A percentile compares a stretch with the other conserved stretches of the same genome.
These are phyloP conservation scores for Apiospora pterosperma DNA, from an alignment of 2,329 filamentous ascomycete species.

Conservation along the genomic window DNA sequence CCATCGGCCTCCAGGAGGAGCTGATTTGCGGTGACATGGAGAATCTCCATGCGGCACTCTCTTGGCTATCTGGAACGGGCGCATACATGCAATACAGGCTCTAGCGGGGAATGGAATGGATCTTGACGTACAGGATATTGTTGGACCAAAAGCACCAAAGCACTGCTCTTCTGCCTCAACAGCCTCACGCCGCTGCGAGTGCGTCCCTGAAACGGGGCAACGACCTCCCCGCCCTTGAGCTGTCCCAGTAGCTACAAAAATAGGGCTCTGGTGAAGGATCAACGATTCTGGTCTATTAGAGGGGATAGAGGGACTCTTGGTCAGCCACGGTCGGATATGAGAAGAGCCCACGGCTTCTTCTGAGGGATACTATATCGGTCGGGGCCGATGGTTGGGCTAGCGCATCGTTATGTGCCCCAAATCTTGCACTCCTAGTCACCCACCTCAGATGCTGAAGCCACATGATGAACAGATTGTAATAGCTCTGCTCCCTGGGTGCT, in stretches of 20 bases:
- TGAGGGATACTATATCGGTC: background rate
- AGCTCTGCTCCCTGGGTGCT: too few species aligned
- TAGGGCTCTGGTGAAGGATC: background rate
- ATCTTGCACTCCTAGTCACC: too few species aligned
- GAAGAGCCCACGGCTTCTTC: background rate
- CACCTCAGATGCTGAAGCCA: too few species aligned
- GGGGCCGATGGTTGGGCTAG: too few species aligned
- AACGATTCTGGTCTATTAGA: background rate
- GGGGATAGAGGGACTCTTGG: background rate
- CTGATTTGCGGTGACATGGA: background rate
- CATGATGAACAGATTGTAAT: too few species aligned
- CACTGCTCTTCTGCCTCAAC: background rate
- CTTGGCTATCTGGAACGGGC: background rate
- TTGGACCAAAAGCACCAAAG: background rate
- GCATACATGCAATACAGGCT: background rate
- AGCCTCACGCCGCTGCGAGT: background rate
- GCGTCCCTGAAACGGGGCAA: background rate
- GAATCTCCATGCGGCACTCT: background rate
- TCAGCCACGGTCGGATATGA: background rate
- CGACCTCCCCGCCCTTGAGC: background rate
- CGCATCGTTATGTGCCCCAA: too few species aligned
- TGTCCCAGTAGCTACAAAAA: background rate
- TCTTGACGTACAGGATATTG: background rate
- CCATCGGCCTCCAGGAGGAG: background rate
- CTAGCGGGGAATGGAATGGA: background rate